A percentile compares a stretch with the other conserved stretches of the same genome.
These are phyloP conservation scores for Pichia sp. DNA, from an alignment of 1,139 yeast species.

Conservation along the genomic window DNA sequence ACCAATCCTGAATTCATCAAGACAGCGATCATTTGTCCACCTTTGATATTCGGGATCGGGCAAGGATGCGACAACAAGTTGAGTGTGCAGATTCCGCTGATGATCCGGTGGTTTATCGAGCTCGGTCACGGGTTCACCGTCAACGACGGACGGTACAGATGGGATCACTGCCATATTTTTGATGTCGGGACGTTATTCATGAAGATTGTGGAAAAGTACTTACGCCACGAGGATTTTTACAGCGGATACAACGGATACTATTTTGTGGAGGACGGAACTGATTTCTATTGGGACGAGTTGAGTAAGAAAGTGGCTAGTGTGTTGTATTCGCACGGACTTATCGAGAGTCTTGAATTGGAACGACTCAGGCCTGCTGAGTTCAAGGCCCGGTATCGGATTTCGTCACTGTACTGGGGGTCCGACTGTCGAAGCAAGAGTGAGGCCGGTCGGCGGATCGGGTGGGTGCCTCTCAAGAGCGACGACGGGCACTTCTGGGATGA, in stretches of 20 bases:
- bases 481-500: conserved; percentile 5
- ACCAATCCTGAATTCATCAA: not conserved
- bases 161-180: conserved; percentile 5
- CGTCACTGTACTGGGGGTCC: conserved; percentile 10
- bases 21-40: conserved; percentile 6
- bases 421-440: conserved; percentile 3
- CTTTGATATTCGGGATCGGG: conserved; percentile 6
- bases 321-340: not conserved
- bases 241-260: conserved; percentile 4
- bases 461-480: conserved; percentile 3
- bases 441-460: not conserved
- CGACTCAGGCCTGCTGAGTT: not conserved
- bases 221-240: not conserved
- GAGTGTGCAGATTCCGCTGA: conserved; percentile 6
- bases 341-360: not conserved
- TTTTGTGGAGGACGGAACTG: conserved; percentile 4
- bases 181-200: conserved; percentile 5
- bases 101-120: not conserved
- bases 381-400: not conserved
- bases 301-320: not conserved
- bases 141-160: not conserved
- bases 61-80: conserved; percentile 5
- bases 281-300: conserved; percentile 4
- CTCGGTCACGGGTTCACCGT: conserved; percentile 2
- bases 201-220: not conserved